These are phyloP conservation scores for Phytopythium cucurbitacearum DNA, from an alignment of 352 stramenopile species.

Conservation along the genomic window DNA sequence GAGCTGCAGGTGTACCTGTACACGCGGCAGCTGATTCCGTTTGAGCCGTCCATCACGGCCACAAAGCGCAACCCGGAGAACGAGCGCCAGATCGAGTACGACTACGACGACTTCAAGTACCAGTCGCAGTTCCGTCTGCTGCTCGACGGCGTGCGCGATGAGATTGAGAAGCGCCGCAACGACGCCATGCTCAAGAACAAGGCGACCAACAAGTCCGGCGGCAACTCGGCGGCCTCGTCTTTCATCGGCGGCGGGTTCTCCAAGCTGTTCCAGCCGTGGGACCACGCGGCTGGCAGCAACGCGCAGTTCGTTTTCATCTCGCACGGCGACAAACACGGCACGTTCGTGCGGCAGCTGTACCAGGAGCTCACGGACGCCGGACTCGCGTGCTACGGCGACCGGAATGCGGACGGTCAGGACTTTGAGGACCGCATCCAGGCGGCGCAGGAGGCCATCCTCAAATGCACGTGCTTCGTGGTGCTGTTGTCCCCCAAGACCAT, in stretches of 20 bases:
- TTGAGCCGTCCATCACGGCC: conserved; percentile 59
- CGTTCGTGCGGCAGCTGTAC: conserved; percentile 69
- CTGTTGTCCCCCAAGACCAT: conserved; percentile 76
- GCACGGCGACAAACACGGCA: conserved; percentile 65
- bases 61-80: conserved; percentile 51
- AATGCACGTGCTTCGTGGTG: conserved; percentile 73
- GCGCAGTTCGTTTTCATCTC: conserved; percentile 75
- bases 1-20: conserved; percentile 84
- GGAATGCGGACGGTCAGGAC: conserved; percentile 49
- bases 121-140: conserved; percentile 70
- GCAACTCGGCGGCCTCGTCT: conserved; percentile 17
- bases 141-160: conserved; percentile 75
- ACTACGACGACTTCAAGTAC: conserved; percentile 71
- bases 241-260: conserved; percentile 32
- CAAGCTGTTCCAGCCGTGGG: conserved; percentile 56
- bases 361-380: conserved; percentile 45
- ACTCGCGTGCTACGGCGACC: conserved; percentile 64
- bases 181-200: conserved; percentile 38
- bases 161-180: conserved; percentile 74
- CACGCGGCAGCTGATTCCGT: conserved; percentile 76
- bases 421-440: conserved; percentile 74
- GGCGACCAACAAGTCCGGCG: conserved; percentile 15
- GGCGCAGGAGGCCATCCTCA: conserved; percentile 75
- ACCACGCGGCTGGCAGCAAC: conserved; percentile 21
- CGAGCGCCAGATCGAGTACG: conserved; percentile 68